Evolutionary conservation across 805 yeast species (phyloP).

Genomic region (Yarrowia hollandica): DNA sequence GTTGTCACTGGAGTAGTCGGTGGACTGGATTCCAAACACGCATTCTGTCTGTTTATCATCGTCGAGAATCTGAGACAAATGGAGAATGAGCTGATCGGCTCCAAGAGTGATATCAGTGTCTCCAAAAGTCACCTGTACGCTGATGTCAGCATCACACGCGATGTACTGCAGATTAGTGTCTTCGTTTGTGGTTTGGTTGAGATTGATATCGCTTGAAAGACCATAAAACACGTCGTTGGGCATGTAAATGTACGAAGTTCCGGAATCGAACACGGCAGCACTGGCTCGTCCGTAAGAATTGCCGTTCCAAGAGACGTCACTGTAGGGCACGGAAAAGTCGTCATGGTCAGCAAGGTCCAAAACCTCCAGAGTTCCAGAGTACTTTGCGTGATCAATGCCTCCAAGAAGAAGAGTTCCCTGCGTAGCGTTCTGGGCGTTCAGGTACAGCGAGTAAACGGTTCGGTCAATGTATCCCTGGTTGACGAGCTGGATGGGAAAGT

Average conservation of each 20-base stretch:
- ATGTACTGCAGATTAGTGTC: constrained; percentile 30
- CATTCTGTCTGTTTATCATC: constrained; percentile 31
- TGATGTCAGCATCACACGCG: neutral
- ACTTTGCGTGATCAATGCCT: constrained; percentile 46
- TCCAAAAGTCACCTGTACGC: constrained; percentile 32
- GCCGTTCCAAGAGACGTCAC: constrained; percentile 14
- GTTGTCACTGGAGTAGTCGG: constrained; percentile 36
- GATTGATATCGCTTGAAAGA: neutral
- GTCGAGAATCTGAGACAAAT: neutral
- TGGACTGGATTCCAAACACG: constrained; percentile 37
- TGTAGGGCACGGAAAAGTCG: constrained; percentile 32
- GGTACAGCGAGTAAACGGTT: constrained; percentile 48
- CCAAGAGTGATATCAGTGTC: neutral
- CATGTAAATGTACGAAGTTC: constrained; percentile 53
- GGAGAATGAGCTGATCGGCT: neutral
- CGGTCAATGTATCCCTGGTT: constrained; percentile 44
- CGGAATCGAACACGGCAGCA: constrained; percentile 55
- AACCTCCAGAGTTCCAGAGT: constrained; percentile 41
- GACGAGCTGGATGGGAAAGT: constrained; percentile 38
- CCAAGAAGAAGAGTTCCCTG: constrained; percentile 46
- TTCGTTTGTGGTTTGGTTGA: neutral
- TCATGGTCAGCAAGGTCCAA: constrained; percentile 36
- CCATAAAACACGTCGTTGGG: constrained; percentile 40
- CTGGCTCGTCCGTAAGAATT: constrained; percentile 4
- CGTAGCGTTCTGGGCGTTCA: constrained; percentile 38